A percentile compares a stretch with the other conserved stretches of the same genome.
phyloP scores from a whole-genome alignment of 768 basidiomycete species.

The Amanita jacksonii region DNA sequence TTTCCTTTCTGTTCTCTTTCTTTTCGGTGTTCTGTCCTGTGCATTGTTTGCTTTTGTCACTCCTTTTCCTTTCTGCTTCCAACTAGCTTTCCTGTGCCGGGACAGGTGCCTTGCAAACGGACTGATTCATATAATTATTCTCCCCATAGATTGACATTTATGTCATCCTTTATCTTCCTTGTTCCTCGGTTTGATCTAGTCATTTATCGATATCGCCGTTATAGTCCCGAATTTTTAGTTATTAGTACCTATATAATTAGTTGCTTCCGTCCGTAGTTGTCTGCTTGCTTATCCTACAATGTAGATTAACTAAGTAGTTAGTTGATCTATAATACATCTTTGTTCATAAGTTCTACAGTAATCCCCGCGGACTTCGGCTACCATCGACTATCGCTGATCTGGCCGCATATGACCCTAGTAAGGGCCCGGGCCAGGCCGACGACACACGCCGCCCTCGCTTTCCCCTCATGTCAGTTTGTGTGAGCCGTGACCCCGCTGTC shows the following conservation, averaged over 20 bases:
- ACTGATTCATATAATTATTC: not conserved
- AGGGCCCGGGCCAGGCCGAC: too few species aligned
- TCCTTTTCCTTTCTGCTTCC: not conserved
- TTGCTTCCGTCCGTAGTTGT: not conserved
- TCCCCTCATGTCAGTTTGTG: too few species aligned
- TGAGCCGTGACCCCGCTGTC: too few species aligned
- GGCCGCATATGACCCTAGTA: too few species aligned
- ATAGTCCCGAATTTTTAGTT: not conserved
- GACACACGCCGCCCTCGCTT: too few species aligned
- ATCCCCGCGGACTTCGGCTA: too few species aligned
- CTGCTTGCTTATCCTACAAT: not conserved
- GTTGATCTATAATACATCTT: not conserved
- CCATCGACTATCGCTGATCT: too few species aligned
- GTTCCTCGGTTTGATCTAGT: too few species aligned
- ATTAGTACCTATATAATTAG: too few species aligned
- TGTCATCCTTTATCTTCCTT: not conserved
- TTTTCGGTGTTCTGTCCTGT: not conserved
- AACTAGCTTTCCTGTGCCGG: not conserved
- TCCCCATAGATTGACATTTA: conserved; percentile 3
- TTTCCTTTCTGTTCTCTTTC: not conserved
- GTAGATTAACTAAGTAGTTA: conserved; percentile 5
- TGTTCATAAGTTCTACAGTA: too few species aligned
- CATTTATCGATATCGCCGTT: not conserved
- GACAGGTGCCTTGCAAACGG: not conserved
- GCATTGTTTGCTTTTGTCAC: too few species aligned